phyloP scores from a whole-genome alignment of 2,329 filamentous ascomycete genomes.

The Aspergillus neotritici region DNA sequence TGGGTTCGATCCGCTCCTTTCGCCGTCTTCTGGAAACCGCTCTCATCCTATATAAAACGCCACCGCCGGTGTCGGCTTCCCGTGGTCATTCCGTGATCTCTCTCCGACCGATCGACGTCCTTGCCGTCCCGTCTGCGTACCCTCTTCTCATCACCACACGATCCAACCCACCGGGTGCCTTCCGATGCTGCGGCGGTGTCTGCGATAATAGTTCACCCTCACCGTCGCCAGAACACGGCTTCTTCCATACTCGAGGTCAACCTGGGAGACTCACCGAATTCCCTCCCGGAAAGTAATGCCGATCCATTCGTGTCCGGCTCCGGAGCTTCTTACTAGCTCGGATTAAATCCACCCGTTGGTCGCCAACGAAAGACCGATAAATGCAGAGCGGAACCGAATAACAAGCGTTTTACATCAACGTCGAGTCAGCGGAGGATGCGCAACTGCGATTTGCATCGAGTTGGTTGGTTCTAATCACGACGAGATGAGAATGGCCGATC shows the following conservation, averaged over 20 bases:
- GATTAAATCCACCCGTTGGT: constrained; percentile 15
- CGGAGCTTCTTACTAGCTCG: constrained; percentile 22
- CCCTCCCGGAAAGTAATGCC: constrained; percentile 28
- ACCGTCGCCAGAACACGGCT: constrained; percentile 27
- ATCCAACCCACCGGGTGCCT: too few species aligned
- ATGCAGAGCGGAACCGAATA: background rate
- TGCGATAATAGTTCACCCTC: constrained; percentile 7
- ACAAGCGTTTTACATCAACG: background rate
- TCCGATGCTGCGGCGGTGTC: background rate
- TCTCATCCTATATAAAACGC: too few species aligned
- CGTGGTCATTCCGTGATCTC: too few species aligned
- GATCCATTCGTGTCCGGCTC: constrained; percentile 22
- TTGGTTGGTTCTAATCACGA: constrained; percentile 18
- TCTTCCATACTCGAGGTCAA: constrained; percentile 6
- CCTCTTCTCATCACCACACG: too few species aligned
- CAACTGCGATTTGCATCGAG: constrained; percentile 20
- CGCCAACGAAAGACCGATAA: constrained; percentile 1
- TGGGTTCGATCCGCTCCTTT: too few species aligned
- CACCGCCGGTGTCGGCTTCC: too few species aligned
- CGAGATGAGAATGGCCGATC: constrained; percentile 30
- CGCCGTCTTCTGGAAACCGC: too few species aligned
- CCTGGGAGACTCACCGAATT: constrained; percentile 15
- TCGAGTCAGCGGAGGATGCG: constrained; percentile 21
- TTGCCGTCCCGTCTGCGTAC: too few species aligned
- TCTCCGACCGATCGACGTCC: too few species aligned